Evolutionary conservation across 352 stramenopile species (phyloP), one percentile per base, ranked within the genome.

Genomic region (Globisporangium radiosum): DNA sequence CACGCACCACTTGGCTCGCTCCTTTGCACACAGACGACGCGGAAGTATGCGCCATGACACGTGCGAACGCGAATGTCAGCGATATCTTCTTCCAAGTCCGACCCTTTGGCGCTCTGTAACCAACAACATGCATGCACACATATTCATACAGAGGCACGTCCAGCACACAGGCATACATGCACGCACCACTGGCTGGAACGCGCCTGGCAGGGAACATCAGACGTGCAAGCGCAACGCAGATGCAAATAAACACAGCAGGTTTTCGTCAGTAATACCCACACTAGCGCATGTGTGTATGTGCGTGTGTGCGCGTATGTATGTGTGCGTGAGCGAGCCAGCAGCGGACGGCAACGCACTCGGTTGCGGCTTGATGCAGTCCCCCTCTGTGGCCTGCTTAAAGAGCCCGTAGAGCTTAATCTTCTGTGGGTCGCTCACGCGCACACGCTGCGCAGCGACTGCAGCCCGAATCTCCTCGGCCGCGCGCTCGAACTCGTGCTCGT

Each of bases 321-420:
- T 25, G 25, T 25, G 25, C 25, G 25, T 25, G 25, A 25, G 25
- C 25, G 25, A 25, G 25, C 25, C 25, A 25, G 25, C 25, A 25
- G 25, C 25, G 25, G 25, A 25, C 25, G 5, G 25, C 13, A 3
- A 69, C 68, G 53, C 56, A 83, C 76, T 81, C 5, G 85, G 76
- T 37, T 76, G 69, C 25, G 74, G 36, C 40, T 72, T 80, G 50
- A 15, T 25, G 66, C 81, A 88, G 63, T 94, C 78, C 42, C 85
- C 78, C 15, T 71, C 62, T 33, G 73, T 90, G 33, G 76, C 76
- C 64, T 95, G 84, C 59, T 93, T 94, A 71, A 81, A 94, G 38
- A 92, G 73, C 55, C 63, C 72, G 62, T 93, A 94, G 44, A 92
- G 62, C 59, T 76, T 69, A 63, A 92, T 75, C 71, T 92, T 92